Evolutionary conservation across 345 rosid species (phyloP).

Genomic region (Dipteronia dyeriana): DNA sequence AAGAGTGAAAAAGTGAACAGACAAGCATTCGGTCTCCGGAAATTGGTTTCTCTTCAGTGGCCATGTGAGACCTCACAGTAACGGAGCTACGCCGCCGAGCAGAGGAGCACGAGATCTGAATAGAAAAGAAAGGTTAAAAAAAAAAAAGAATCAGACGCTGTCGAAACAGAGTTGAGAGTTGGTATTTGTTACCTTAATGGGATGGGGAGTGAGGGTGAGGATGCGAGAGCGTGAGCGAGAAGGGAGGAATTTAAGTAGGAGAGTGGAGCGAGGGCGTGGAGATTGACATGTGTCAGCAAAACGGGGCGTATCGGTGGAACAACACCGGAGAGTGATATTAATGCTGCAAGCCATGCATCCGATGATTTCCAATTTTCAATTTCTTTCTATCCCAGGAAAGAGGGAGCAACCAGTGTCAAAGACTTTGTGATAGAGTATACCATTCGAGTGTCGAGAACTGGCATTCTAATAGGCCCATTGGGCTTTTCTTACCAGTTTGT

Average conservation of each 20-base stretch:
- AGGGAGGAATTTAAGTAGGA: constrained; percentile 24
- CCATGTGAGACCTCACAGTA: constrained; percentile 51
- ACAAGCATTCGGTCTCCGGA: constrained; percentile 82
- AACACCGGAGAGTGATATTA: constrained; percentile 42
- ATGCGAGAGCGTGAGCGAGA: no score
- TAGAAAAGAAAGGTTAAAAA: not conserved
- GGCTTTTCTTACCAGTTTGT: not conserved
- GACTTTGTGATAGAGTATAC: not conserved
- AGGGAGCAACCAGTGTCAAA: not conserved
- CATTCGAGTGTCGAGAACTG: no score
- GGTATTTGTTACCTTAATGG: constrained; percentile 30
- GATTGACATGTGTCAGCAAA: constrained; percentile 35
- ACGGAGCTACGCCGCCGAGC: constrained; percentile 40
- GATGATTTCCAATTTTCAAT: constrained; percentile 7
- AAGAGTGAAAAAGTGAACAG: constrained; percentile 23
- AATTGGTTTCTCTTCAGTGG: constrained; percentile 60
- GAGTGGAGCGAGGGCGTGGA: constrained; percentile 41
- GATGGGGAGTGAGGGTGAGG: constrained; percentile 13
- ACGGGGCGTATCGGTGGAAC: constrained; percentile 50
- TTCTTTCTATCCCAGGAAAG: not conserved
- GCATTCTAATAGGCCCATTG: not conserved
- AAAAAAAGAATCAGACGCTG: not conserved
- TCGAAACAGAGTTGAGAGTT: not conserved
- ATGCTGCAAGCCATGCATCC: constrained; percentile 51
- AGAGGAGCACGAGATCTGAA: constrained; percentile 47